Evolutionary conservation across 2,329 filamentous ascomycete genomes (phyloP).

Genomic region (Claviceps pazoutovae): DNA sequence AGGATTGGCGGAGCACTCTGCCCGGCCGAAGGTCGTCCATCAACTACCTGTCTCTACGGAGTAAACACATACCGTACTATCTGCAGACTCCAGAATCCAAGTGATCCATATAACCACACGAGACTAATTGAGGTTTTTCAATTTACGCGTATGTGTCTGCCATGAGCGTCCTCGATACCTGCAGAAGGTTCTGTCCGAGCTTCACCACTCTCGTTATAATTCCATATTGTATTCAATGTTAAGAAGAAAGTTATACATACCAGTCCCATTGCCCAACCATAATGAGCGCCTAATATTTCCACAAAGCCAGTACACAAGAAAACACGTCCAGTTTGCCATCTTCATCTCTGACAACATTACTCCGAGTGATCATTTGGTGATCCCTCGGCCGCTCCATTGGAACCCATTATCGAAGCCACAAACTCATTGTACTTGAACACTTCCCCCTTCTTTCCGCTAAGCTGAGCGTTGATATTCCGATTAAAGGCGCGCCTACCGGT

Average conservation of each 20-base stretch:
- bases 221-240: background rate
- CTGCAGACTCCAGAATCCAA: too few species aligned
- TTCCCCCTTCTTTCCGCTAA: slow-evolving; percentile 56
- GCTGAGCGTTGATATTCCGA: slow-evolving; percentile 38
- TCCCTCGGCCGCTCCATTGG: slow-evolving; percentile 24
- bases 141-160: too few species aligned
- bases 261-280: background rate
- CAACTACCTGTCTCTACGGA: too few species aligned
- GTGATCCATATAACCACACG: too few species aligned
- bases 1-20: too few species aligned
- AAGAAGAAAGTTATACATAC: background rate
- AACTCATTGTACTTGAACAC: slow-evolving; percentile 94
- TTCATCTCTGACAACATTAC: background rate
- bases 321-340: too few species aligned
- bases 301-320: background rate
- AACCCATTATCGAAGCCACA: slow-evolving; percentile 54
- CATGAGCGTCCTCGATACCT: background rate
- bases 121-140: too few species aligned
- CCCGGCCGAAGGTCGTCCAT: too few species aligned
- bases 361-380: slow-evolving; percentile 16
- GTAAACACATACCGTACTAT: too few species aligned
- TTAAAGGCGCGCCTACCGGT: slow-evolving; percentile 72
- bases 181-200: background rate
- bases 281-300: background rate
- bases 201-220: background rate